Percentiles rank a stretch among this genome's conserved stretches.
These are phyloP conservation scores for Trichoderma semiorbis DNA, from an alignment of 2,329 filamentous ascomycete genomes.

Conservation along the genomic window DNA sequence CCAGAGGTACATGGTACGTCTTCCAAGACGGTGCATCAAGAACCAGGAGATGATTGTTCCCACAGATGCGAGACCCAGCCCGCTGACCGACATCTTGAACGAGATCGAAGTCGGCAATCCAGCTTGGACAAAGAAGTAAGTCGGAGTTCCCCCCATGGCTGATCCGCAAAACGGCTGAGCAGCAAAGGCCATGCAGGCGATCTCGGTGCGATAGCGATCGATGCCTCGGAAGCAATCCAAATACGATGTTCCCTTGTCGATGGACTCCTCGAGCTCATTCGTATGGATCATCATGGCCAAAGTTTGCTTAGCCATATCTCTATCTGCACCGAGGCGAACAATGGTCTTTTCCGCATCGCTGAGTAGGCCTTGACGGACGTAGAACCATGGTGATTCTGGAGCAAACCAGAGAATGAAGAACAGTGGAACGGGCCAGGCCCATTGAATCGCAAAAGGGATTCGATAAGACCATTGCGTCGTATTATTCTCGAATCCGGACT, in stretches of 20 bases:
- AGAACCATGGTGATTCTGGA: conserved; percentile 33
- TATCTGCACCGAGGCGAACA: conserved; percentile 48
- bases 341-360: conserved; percentile 45
- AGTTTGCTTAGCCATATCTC: conserved; percentile 49
- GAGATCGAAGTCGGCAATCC: conserved; percentile 35
- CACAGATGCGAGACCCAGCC: conserved; percentile 1
- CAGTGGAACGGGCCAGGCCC: conserved; percentile 31
- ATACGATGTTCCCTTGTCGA: conserved; percentile 27
- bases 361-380: conserved; percentile 40
- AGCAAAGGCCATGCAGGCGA: background rate
- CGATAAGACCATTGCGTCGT: conserved; percentile 33
- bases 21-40: conserved; percentile 36
- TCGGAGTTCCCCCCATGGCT: conserved; percentile 23
- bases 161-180: conserved; percentile 30
- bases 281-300: background rate
- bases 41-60: conserved; percentile 37
- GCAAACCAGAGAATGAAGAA: conserved; percentile 27
- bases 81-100: conserved; percentile 38
- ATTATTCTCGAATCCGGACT: conserved; percentile 29
- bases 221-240: background rate
- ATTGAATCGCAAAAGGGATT: conserved; percentile 37
- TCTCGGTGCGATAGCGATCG: background rate
- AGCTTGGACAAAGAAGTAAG: conserved; percentile 42
- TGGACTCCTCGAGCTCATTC: background rate
- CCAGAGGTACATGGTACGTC: conserved; percentile 36